phyloP scores from a whole-genome alignment of 257 asterid species.

The Eustoma russellianum region DNA sequence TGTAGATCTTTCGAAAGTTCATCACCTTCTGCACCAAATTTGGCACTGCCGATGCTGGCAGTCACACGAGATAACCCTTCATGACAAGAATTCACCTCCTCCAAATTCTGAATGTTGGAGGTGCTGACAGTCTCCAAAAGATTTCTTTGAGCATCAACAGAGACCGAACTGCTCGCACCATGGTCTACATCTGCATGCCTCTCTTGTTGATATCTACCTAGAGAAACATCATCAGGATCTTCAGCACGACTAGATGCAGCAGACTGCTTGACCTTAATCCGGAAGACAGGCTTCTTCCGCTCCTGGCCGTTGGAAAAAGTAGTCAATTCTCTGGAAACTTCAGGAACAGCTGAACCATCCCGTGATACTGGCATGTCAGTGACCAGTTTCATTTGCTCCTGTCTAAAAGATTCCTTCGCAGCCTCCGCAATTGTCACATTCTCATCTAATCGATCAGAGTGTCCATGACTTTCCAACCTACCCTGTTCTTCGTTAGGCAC shows the following conservation, averaged over 20 bases:
- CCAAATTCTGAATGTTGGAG: conserved; percentile 49
- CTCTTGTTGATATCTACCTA: conserved; percentile 39
- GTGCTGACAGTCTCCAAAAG: conserved; percentile 44
- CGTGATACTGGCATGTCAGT: conserved; percentile 14
- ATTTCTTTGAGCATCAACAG: conserved; percentile 66
- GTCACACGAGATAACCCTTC: conserved; percentile 91
- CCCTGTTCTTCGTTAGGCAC: conserved; percentile 7
- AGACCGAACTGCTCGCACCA: conserved; percentile 83
- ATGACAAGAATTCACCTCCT: conserved; percentile 79
- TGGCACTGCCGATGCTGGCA: conserved; percentile 88
- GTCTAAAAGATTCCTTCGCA: conserved; percentile 9
- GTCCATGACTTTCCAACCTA: conserved; percentile 11
- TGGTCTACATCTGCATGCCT: conserved; percentile 42
- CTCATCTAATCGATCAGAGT: conserved; percentile 6
- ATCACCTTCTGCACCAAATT: conserved; percentile 49
- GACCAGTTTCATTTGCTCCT: conserved; percentile 23
- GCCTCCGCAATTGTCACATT: neutral
- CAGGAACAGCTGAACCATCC: conserved; percentile 22
- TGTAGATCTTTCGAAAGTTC: conserved; percentile 73
- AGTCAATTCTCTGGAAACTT: conserved; percentile 43
- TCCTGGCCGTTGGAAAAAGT: conserved; percentile 46
- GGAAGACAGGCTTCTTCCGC: conserved; percentile 63
- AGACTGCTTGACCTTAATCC: conserved; percentile 69
- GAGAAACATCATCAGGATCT: conserved; percentile 25
- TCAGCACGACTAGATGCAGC: conserved; percentile 57